Base-by-base conservation (phyloP, 2,329 filamentous ascomycete species). In the Aureobasidium subglaciale region DNA sequence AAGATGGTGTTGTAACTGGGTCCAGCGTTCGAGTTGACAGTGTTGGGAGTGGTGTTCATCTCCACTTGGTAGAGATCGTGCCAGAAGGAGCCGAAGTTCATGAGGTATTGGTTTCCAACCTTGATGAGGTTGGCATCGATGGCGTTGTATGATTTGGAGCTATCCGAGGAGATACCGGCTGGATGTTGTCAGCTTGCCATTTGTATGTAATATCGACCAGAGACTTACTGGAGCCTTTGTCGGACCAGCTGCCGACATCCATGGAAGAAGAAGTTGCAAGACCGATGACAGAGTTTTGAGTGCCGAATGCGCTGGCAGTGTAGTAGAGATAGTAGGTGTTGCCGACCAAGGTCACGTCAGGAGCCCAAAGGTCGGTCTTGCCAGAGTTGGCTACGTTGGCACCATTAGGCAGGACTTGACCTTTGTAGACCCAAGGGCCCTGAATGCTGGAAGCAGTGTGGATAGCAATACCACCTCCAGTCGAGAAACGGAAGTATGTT, bases 51-150 rank as follows among this genome's bases (percentile, higher is more conserved):
- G 3, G 63, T 61, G 20, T 65, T 64, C 64, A 87, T 76, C 32
- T 72, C 64, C 1, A 81, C 80, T 63, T 82, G 80, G 70, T 81
- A 85, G 57, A 88, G 75, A 63, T 83, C 79, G 6, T 71, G 67
- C 83, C 84, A 89, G 75, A 86, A 88, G 11, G 81, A 85, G 22
- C 85, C 85, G 59, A 87, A 88, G 58, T 75, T 81, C 65, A 82
- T 70, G 53, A 76, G 73, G 55, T 77, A 78, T 15, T 73, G 71
- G 49, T 76, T 65, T 2, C 67, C 68, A 24, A 67, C 69, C 49
- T 62, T 63, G 59, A 80, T 71, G 16, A 75, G 63, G 35, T 71
- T 70, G n/a, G 67, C 63, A 50, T 77, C 86, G 62, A 89, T 77
- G 42, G 74, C 73, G 59, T 77, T 76, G 66, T 74, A 76, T 27